These are phyloP conservation scores for Auricularia cornea DNA, from an alignment of 768 basidiomycete genomes.

Conservation along the genomic window DNA sequence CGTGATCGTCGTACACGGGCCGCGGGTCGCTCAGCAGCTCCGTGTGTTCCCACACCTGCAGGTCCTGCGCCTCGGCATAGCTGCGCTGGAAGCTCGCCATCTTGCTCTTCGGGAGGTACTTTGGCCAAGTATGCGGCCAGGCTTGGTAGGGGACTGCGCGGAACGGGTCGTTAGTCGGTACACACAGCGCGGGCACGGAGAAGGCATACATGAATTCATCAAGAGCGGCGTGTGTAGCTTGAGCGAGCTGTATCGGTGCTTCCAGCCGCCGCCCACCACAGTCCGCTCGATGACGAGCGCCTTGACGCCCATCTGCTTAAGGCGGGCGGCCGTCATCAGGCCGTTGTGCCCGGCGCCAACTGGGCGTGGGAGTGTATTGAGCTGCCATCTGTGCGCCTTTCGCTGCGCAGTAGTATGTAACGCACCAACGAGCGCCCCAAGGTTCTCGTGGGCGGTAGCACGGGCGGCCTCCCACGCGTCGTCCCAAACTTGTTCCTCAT, in stretches of 20 bases:
- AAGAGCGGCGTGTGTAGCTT: constrained; percentile 25
- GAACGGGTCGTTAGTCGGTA: too few relatives aligned
- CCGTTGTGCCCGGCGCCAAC: constrained; percentile 39
- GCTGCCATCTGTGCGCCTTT: not conserved
- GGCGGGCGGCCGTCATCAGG: constrained; percentile 33
- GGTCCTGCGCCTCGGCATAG: constrained; percentile 33
- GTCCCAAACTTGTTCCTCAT: not conserved
- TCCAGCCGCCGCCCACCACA: constrained; percentile 35
- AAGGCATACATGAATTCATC: not conserved
- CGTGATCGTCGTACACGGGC: constrained; percentile 26
- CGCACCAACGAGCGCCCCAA: constrained; percentile 33
- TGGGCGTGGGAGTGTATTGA: constrained; percentile 3
- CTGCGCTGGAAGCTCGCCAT: constrained; percentile 38
- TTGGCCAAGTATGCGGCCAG: constrained; percentile 33
- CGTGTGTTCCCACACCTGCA: constrained; percentile 36
- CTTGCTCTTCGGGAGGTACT: constrained; percentile 34
- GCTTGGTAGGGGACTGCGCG: constrained; percentile 31
- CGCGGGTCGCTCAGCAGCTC: constrained; percentile 16
- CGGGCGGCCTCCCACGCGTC: not conserved
- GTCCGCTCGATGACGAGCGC: constrained; percentile 31
- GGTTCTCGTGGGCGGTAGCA: constrained; percentile 21
- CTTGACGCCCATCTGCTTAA: constrained; percentile 33
- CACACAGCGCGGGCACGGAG: not conserved
- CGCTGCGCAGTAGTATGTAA: constrained; percentile 4
- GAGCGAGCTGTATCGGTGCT: constrained; percentile 35